Percentiles rank a stretch among this genome's conserved stretches.
phyloP scores from a whole-genome alignment of 768 basidiomycete genomes.

The Collybiopsis luxurians region DNA sequence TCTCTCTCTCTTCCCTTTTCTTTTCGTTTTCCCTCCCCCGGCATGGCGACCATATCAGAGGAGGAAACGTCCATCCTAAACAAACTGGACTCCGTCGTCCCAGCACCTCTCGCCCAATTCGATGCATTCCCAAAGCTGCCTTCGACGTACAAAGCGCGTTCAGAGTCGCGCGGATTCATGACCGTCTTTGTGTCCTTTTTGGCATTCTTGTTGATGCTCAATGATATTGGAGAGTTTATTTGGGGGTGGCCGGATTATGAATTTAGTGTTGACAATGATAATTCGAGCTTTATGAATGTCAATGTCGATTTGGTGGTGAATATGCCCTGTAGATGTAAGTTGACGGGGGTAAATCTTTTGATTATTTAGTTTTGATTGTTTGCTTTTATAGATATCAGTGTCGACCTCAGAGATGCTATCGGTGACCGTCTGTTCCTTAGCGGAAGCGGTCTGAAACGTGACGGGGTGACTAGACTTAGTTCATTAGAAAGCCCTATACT shows the following conservation, averaged over 20 bases:
- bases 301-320: conserved; percentile 93
- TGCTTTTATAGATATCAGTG: conserved; percentile 61
- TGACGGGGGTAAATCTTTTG: neutral
- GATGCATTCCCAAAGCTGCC: conserved; percentile 89
- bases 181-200: conserved; percentile 68
- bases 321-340: conserved; percentile 91
- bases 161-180: conserved; percentile 78
- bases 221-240: conserved; percentile 87
- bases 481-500: neutral
- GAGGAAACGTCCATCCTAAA: conserved; percentile 45
- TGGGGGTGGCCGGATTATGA: conserved; percentile 93
- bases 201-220: conserved; percentile 73
- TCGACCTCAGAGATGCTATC: conserved; percentile 91
- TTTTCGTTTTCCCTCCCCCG: neutral
- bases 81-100: conserved; percentile 62
- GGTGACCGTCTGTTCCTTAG: conserved; percentile 89
- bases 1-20: neutral
- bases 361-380: neutral
- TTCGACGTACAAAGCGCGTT: conserved; percentile 75
- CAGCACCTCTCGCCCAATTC: conserved; percentile 67
- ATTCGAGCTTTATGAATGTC: conserved; percentile 65
- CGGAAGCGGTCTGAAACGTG: conserved; percentile 68
- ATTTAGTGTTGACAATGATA: conserved; percentile 78
- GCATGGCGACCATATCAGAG: conserved; percentile 11
- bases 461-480: conserved; percentile 56